Evolutionary conservation across 1,139 yeast genomes (phyloP), one percentile per base, ranked within the genome.

Genomic region (Spencermartinsiella ligniputridi): DNA sequence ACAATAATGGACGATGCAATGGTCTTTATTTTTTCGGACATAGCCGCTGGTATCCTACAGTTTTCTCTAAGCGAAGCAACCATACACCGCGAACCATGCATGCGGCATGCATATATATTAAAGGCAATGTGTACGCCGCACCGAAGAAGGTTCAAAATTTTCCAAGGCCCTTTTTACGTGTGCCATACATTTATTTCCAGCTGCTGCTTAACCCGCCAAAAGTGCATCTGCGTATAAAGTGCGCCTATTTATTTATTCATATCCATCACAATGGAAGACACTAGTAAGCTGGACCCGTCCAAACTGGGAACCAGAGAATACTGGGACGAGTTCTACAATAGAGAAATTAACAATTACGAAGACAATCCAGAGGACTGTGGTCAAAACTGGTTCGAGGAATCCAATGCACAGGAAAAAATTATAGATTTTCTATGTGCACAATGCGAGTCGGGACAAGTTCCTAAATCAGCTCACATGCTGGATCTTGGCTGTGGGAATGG

Each of bases 401-500:
- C 88, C 12, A 89, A 84, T 58, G 97, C 98, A 1, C 97, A 90
- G 60, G 73, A 73, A 48, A 82, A 79, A 60, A 84, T 92, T 81
- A 74, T 85, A 18, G 78, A 79, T 44, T 90, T 82, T 57, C 61
- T 88, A 16, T 63, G 68, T 16, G 74, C 71, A 1, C 67, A 72
- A 42, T 50, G 68, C 2, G 74, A 57, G 11, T 58, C 55, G 18
- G 51, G 48, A 2, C 50, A 44, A 6, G 40, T 50, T 15, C 56
- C 54, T 12, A 37, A 58, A 61, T 2, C 55, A 57, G 13, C 62
- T 71, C 11, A 69, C 61, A 72, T 88, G 43, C 64, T 89, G 19
- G 98, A 92, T 64, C 67, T 92, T 37, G 99, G 99, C 1, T 89
- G 97, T 0, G 99, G 98, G 1, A 92, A 92, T 63, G 98, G 98